phyloP scores from a whole-genome alignment of 2,329 filamentous ascomycete species.

The Curvularia lunata region DNA sequence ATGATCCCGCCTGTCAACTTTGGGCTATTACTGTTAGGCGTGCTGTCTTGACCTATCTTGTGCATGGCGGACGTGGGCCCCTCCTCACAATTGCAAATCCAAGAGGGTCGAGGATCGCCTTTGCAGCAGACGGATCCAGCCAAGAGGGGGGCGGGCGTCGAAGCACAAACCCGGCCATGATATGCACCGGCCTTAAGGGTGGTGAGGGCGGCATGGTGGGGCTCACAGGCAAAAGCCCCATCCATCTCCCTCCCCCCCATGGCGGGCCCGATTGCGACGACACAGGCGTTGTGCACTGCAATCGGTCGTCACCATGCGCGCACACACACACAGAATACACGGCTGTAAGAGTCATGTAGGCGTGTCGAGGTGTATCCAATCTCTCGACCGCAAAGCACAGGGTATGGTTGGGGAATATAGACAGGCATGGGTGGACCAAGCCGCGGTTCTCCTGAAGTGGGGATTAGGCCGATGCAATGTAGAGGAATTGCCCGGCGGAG shows the following conservation, averaged over 20 bases:
- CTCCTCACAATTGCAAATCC: constrained; percentile 20
- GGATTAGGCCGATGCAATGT: constrained; percentile 43
- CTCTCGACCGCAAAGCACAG: constrained; percentile 2
- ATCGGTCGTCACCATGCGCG: constrained; percentile 31
- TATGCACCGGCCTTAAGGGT: constrained; percentile 22
- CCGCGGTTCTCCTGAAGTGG: constrained; percentile 36
- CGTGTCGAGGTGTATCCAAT: not conserved
- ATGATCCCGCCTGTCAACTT: constrained; percentile 41
- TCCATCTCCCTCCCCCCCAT: constrained; percentile 13
- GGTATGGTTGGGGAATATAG: constrained; percentile 26
- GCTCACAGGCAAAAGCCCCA: constrained; percentile 15
- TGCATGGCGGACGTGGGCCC: constrained; percentile 11
- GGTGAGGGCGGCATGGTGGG: constrained; percentile 31
- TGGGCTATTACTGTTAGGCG: constrained; percentile 15
- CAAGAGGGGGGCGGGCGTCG: constrained; percentile 10
- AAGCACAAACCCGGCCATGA: constrained; percentile 29
- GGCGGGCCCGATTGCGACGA: constrained; percentile 2
- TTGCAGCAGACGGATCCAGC: constrained; percentile 34
- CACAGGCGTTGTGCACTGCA: constrained; percentile 12
- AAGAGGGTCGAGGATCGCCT: constrained; percentile 37
- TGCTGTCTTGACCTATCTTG: constrained; percentile 17
- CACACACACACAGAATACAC: constrained; percentile 1
- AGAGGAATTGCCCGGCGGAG: constrained; percentile 33
- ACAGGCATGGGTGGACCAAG: constrained; percentile 16
- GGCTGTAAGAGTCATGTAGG: constrained; percentile 1